phyloP scores from a whole-genome alignment of 768 basidiomycete genomes.

The Tylopilus subfusipes region DNA sequence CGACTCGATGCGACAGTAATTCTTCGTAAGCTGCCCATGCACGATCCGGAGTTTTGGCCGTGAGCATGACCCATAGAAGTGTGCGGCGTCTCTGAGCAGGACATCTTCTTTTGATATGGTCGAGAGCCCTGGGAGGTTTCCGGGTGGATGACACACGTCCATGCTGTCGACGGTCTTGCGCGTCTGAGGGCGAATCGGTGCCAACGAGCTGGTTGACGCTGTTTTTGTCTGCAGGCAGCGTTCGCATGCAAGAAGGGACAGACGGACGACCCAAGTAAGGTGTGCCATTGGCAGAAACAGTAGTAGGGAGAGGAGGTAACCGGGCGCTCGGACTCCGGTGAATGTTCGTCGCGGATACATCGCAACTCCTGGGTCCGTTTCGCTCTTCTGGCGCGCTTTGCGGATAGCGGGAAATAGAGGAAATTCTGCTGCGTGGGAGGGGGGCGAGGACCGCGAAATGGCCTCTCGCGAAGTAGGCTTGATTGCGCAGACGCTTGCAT shows the following conservation, averaged over 20 bases:
- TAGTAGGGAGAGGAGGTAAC: not conserved
- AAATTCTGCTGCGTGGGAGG: constrained; percentile 4
- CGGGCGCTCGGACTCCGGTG: not conserved
- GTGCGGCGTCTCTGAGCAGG: constrained; percentile 20
- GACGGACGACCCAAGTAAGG: not conserved
- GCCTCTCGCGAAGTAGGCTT: constrained; percentile 5
- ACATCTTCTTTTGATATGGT: constrained; percentile 14
- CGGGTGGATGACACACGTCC: not conserved
- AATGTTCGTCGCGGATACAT: not conserved
- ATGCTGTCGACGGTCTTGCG: constrained; percentile 5
- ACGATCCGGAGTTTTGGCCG: constrained; percentile 28
- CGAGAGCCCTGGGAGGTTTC: not conserved
- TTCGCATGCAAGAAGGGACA: not conserved
- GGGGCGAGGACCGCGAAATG: constrained; percentile 5
- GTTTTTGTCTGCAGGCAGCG: not conserved
- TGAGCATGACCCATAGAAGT: constrained; percentile 34
- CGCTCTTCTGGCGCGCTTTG: not conserved
- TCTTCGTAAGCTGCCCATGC: constrained; percentile 46
- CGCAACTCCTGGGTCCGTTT: not conserved
- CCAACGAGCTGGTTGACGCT: constrained; percentile 5
- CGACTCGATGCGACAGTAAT: constrained; percentile 24
- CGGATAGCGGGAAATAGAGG: not conserved
- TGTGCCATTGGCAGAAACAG: not conserved
- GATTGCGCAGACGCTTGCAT: constrained; percentile 29
- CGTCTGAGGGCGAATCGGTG: constrained; percentile 1